A percentile compares a stretch with the other conserved stretches of the same genome.
Conservation (phyloP, 192 early-diverging fungal species). For the Backusella westeae region DNA sequence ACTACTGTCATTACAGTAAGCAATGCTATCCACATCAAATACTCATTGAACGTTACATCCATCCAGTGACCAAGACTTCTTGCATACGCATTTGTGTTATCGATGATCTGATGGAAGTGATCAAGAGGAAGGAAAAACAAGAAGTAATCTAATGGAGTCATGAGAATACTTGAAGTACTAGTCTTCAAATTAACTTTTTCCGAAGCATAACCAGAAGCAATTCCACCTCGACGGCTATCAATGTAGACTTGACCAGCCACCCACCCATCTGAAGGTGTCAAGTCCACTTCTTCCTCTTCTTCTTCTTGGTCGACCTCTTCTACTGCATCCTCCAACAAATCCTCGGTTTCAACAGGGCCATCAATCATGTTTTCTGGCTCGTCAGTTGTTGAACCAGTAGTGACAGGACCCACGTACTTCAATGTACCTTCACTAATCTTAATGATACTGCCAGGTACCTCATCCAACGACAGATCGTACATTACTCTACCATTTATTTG, state of each 20-base stretch:
- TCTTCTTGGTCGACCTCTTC: background rate
- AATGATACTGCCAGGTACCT: background rate
- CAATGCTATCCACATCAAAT: background rate
- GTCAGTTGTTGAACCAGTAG: background rate
- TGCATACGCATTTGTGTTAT: background rate
- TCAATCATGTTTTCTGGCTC: background rate
- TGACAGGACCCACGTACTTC: background rate
- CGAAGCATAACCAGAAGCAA: too few species aligned
- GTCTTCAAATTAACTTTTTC: too few species aligned
- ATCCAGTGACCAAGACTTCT: background rate
- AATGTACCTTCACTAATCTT: background rate
- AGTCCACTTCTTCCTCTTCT: background rate
- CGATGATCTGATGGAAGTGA: background rate
- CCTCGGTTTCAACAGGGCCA: background rate
- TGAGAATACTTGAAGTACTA: too few species aligned
- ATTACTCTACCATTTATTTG: too few species aligned
- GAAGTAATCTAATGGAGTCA: slow-evolving; percentile 3
- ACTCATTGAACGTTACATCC: background rate
- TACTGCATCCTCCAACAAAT: background rate
- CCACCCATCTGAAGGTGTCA: background rate
- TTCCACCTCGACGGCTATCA: background rate
- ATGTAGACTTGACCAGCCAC: background rate
- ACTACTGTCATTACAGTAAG: background rate
- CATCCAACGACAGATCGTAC: background rate
- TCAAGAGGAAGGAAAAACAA: background rate